Evolutionary conservation across 1,139 yeast species (phyloP), one percentile per base, ranked within the genome.

Genomic region (Tardiomyces depauwii): DNA sequence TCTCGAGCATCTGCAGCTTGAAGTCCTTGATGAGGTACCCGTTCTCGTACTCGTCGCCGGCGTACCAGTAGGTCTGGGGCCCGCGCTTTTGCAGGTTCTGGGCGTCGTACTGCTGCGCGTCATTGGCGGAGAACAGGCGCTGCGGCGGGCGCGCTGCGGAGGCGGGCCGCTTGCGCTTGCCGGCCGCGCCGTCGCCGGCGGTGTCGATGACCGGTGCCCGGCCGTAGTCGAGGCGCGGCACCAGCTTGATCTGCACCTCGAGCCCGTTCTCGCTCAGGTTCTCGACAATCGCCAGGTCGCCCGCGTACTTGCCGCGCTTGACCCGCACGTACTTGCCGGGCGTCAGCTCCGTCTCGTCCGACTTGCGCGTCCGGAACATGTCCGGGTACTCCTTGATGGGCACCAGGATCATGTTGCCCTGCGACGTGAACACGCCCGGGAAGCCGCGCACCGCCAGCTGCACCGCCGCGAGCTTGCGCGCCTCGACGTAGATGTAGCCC

Each of bases 301-400:
- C 93, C 60, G 85, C 86, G 64, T 89, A 89, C 60, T 83, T 83
- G 53, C 98, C 97, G 54, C 95, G 77, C 58, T 85, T 82, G 53
- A 91, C 77, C 55, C 98, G 76, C 40, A 91, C 94, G 62, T 89
- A 91, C 30, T 89, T 80, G 18, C 98, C 98, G 5, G 95, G 96
- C 38, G 81, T 82, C 38, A 91, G 70, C 57, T 87, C 91, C 30
- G 87, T 84, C 59, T 88, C 97, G 44, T 87, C 78, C 0, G 95
- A 78, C 64, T 85, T 88, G 48, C 82, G 86, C 53, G 94, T 96
- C 59, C 94, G 84, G 62, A 91, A 74, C 59, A 93, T 73, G 62
- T 89, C 95, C 3, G 96, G 96, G 63, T 89, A 85, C 66, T 91
- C 98, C 61, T 87, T 87, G 49, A 91, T 94, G 2, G 98, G 97